Base-by-base conservation (phyloP, 2,329 filamentous ascomycete genomes). In the Cladophialophora exuberans region DNA sequence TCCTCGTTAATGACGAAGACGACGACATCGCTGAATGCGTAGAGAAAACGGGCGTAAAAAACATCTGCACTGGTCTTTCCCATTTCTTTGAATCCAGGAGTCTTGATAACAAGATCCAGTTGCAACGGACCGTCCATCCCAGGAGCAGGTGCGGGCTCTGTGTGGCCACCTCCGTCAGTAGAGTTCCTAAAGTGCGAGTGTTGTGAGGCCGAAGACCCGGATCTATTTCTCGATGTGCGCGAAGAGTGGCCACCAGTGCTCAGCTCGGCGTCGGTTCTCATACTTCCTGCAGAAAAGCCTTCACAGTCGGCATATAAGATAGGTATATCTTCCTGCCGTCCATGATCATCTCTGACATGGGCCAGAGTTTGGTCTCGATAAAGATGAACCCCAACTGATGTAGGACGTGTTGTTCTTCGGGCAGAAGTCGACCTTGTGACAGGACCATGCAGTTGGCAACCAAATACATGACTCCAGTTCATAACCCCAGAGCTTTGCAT, bases 21-120 rank as follows among this genome's bases (percentile, higher is more conserved):
- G 18, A 45, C 17, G 25, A 45, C 42, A n/a, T 45, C 42, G 23
- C 42, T 45, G 11, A 45, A 45, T 1, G 42, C 42, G 28, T 45
- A 45, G 23, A 45, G 15, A 22, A 45, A 45, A 9, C 42, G 42
- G 13, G 42, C 42, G n/a, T 45, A 45, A 28, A 45, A 45, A 6
- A 45, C 42, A 9, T 45, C 42, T n/a, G 42, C 42, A 18, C 42
- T 45, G 6, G 42, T 33, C 26, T 45, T 45, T 17, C 42, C 42
- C 42, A 45, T 30, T 4, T 45, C 42, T 17, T 45, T 45, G 7
- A 45, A 45, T 7, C 42, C 42, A 18, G 42, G 42, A 6, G 42
- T 45, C 42, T 45, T 45, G 42, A 45, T 45, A 28, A 45, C 42
- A 18, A 45, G 42, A 11, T 45, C 42, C 26, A 45, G 25, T 28